Base-by-base conservation (phyloP, 768 basidiomycete species). In the Collybia nuda region DNA sequence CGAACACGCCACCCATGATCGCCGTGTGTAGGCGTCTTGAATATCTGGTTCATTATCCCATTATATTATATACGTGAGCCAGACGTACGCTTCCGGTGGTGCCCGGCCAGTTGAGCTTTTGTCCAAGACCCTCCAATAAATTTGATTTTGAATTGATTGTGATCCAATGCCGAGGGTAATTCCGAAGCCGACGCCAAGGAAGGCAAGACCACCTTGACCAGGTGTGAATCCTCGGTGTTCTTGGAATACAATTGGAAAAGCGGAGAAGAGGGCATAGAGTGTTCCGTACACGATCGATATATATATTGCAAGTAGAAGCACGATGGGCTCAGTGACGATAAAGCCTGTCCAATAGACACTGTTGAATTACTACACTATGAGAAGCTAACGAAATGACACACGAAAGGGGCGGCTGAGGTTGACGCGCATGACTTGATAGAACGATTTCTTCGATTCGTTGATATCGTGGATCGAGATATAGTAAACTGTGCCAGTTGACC, bases 221-320 rank as follows among this genome's bases (percentile, higher is more conserved):
- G 80, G 68, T 14, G 75, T 72, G 59, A 82, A 83, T 28, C 72
- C 69, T 14, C 76, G 72, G 57, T 78, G 77, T 11, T 75, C 65
- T 56, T 81, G 75, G 65, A 83, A 82, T 9, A 83, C 75, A 52
- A 82, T 79, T 8, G 81, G 81, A 61, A 78, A 83, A 6, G 79
- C 83, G 8, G 82, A 77, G 64, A 87, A 85, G 53, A 84, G 72
- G 12, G 82, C 79, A 60, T 86, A 86, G 0, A 86, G 73, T 2
- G 75, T 81, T 22, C 81, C 79, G 57, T 87, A 85, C 15, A 81
- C 73, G 47, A 86, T 75, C 12, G 81, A 72, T 53, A 80, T 76
- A 64, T 85, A 86, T 38, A 85, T 66, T 3, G 82, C 73, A 5
- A 84, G 64, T 8, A 79, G 67, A 5, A 81, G 64, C 4, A 85